Conservation (phyloP, 202 grass and related monocot species). For the Carex arenaria region DNA sequence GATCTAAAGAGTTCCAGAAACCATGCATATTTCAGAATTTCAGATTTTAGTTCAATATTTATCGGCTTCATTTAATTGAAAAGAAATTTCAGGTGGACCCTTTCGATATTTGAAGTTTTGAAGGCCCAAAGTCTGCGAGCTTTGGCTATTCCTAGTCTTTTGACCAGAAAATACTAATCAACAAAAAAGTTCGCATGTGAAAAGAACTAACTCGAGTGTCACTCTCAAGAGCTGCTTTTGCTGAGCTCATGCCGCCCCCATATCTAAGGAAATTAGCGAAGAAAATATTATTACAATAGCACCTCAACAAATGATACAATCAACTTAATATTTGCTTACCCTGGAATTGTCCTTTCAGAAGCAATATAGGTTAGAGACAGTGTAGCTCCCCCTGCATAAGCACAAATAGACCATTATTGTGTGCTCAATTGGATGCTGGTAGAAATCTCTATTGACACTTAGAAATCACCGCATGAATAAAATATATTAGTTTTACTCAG, state of each 20-base stretch:
- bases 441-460: not conserved
- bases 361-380: slow-evolving; percentile 93
- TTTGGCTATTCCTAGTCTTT: not conserved
- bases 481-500: not conserved
- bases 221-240: slow-evolving; percentile 81
- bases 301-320: slow-evolving; percentile 11
- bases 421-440: not conserved
- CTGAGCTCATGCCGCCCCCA: slow-evolving; percentile 86
- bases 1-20: not conserved
- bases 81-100: not conserved
- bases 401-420: not conserved
- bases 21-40: slow-evolving; percentile 5
- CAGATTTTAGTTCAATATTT: not conserved
- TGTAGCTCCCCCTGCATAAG: slow-evolving; percentile 67
- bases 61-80: not conserved
- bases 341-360: slow-evolving; percentile 82
- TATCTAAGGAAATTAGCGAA: slow-evolving; percentile 38
- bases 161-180: not conserved
- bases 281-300: slow-evolving; percentile 20
- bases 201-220: slow-evolving; percentile 59
- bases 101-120: not conserved
- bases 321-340: slow-evolving; percentile 40
- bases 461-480: not conserved
- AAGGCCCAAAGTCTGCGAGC: not conserved
- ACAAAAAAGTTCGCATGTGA: not conserved